Base-by-base conservation (phyloP, 1,284 basidiomycete genomes). In the Irpex sp. region DNA sequence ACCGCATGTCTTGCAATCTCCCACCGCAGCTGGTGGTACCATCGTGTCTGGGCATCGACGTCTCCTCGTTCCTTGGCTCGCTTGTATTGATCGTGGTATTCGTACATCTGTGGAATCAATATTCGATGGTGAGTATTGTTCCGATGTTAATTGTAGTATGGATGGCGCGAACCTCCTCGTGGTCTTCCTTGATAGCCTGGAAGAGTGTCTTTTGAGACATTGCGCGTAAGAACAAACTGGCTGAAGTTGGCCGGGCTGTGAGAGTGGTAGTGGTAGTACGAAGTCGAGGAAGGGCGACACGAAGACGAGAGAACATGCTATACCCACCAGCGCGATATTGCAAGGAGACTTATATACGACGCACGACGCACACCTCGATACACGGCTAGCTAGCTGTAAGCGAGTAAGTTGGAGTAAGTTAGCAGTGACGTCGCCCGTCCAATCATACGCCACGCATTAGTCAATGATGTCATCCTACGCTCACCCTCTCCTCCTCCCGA, bases 1-100 rank as follows among this genome's bases (percentile, higher is more conserved):
- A 86, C 81, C 4, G 87, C 83, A 67, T 88, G 86, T 0, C 85
- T 78, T 0, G 83, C 85, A 49, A 87, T 75, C 72, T 86, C 84
- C 85, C 84, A 87, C 1, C 75, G 79, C 2, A 87, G 75, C 68
- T 86, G 84, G 54, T 79, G 78, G 0, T 81, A 78, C 83, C 84
- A 88, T 4, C 84, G 81, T 4, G 73, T 75, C 68, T 86, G 83
- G 0, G 78, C 78, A 33, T 81, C 81, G 26, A 71, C 62, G 68
- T 87, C 77, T 3, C 79, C 81, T 9, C 64, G 63, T 0, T 67
- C 15, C 62, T 64, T 54, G 3, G 79, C 76, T 37, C 78, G 77
- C 33, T 74, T 71, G 69, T 84, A 87, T 61, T 82, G 71, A 62
- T 83, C 78, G 66, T 86, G 82, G 67, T 85, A 87, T 62, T 84